A percentile compares a stretch with the other conserved stretches of the same genome.
These are phyloP conservation scores for Parietaria judaica DNA, from an alignment of 306 rosid species.

Conservation along the genomic window DNA sequence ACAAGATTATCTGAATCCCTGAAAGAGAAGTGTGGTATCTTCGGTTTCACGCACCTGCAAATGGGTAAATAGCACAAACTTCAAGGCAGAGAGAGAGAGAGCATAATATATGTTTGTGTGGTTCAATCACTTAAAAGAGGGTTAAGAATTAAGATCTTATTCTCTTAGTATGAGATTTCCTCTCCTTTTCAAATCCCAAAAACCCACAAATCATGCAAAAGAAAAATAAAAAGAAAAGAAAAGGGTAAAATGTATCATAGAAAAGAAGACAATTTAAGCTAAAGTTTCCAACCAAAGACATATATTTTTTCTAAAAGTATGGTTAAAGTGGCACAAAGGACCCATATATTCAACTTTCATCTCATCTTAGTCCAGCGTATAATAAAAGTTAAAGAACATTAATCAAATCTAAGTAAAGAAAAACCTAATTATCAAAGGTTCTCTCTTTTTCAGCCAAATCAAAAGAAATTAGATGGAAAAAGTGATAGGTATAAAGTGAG, in stretches of 20 bases:
- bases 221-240: background rate
- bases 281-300: slow-evolving; percentile 14
- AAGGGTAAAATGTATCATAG: background rate
- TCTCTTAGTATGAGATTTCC: slow-evolving; percentile 6
- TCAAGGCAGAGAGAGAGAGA: slow-evolving; percentile 19
- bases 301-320: background rate
- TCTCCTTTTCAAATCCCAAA: slow-evolving; percentile 25
- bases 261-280: background rate
- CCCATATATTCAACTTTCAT: slow-evolving; percentile 16
- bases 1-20: slow-evolving; percentile 11
- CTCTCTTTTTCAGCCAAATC: slow-evolving; percentile 33
- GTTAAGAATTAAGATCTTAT: slow-evolving; percentile 3
- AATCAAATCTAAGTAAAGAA: slow-evolving; percentile 25
- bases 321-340: slow-evolving; percentile 26
- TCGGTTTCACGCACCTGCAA: slow-evolving; percentile 19
- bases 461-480: slow-evolving; percentile 32
- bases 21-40: slow-evolving; percentile 17
- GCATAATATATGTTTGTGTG: slow-evolving; percentile 7
- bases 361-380: slow-evolving; percentile 18
- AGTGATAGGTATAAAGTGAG: slow-evolving; percentile 20
- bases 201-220: slow-evolving; percentile 27
- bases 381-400: slow-evolving; percentile 33
- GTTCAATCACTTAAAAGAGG: slow-evolving; percentile 27
- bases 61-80: slow-evolving; percentile 21
- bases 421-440: slow-evolving; percentile 16